Evolutionary conservation across 495 filamentous ascomycete species (phyloP), one percentile per base, ranked within the genome.

Genomic region (Hypoxylon fuscum): DNA sequence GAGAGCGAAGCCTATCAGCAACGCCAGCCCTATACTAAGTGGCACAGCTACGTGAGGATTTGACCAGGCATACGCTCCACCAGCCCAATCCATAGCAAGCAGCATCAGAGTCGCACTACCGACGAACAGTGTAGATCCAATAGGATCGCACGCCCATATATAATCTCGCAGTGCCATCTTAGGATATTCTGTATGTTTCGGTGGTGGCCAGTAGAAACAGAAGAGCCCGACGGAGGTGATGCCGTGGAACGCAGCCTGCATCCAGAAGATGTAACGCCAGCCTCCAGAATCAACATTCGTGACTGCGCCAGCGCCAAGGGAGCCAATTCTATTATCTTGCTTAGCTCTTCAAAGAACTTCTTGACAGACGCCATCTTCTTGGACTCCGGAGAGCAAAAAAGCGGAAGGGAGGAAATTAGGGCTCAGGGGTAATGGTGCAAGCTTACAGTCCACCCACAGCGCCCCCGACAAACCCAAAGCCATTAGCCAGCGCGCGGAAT

Each of bases 211-310:
- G 66, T 84, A 84, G 61, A 83, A 83, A 40, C 74, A 48, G 12
- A 84, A 66, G 17, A 85, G 65, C 4, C 81, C 81, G 1, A 82
- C 17, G 0, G 76, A 68, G 1, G 79, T 81, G 7, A 72, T 59
- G 14, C 70, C 70, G 45, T 84, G 82, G 59, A 84, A 80, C 1
- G 73, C 81, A 0, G 83, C 83, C 68, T 85, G 83, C 12, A 85
- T 83, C 83, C 81, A 85, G 70, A 84, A 85, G 48, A 84, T 84
- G 47, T 77, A 75, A 2, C 83, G 73, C 83, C 83, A 85, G 15
- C 83, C 83, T 0, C 58, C 62, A 1, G 72, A 41, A 61, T 66
- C 72, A 1, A 68, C 55, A 45, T 83, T 82, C 0, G 82, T 83
- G 3, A 83, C 75, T n/a, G 73, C 82, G 7, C 82, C 82, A 3